Percentiles rank a stretch among this genome's conserved stretches.
Conservation (phyloP, 768 basidiomycete species). For the Suillus plorans region DNA sequence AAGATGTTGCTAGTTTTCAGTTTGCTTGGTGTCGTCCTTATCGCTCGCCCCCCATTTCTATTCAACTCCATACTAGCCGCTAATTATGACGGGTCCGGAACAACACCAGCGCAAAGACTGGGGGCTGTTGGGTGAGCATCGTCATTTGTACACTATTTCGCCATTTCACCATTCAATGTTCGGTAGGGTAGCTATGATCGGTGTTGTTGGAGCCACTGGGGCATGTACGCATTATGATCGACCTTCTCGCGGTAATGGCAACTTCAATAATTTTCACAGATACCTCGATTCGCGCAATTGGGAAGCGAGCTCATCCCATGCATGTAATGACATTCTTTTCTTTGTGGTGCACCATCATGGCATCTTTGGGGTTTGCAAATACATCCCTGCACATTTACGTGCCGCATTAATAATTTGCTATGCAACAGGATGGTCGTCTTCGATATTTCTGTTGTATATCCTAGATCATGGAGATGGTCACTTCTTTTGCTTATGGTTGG, state of each 20-base stretch:
- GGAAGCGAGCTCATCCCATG: conserved; percentile 71
- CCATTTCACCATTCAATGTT: neutral
- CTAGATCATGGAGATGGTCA: conserved; percentile 19
- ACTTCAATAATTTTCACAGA: conserved; percentile 30
- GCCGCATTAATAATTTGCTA: neutral
- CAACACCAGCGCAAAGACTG: conserved; percentile 42
- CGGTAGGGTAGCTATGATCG: conserved; percentile 55
- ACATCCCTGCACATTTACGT: neutral
- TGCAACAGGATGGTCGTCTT: conserved; percentile 15
- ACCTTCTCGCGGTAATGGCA: too few relatives aligned
- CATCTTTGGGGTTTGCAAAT: conserved; percentile 12
- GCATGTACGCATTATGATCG: conserved; percentile 53
- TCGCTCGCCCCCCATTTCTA: conserved; percentile 74
- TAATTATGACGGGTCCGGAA: conserved; percentile 9
- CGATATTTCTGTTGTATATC: conserved; percentile 14
- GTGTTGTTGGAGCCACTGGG: conserved; percentile 64
- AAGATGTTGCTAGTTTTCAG: conserved; percentile 47
- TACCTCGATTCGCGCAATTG: conserved; percentile 63
- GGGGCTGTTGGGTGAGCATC: conserved; percentile 52
- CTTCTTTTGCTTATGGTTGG: conserved; percentile 16
- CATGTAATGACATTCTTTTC: conserved; percentile 74
- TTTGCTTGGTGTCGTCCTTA: conserved; percentile 74
- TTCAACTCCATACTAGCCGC: conserved; percentile 45
- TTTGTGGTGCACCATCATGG: conserved; percentile 43
- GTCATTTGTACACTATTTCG: neutral